These are phyloP conservation scores for Cinchona pubescens DNA, from an alignment of 257 asterid genomes.

Conservation along the genomic window DNA sequence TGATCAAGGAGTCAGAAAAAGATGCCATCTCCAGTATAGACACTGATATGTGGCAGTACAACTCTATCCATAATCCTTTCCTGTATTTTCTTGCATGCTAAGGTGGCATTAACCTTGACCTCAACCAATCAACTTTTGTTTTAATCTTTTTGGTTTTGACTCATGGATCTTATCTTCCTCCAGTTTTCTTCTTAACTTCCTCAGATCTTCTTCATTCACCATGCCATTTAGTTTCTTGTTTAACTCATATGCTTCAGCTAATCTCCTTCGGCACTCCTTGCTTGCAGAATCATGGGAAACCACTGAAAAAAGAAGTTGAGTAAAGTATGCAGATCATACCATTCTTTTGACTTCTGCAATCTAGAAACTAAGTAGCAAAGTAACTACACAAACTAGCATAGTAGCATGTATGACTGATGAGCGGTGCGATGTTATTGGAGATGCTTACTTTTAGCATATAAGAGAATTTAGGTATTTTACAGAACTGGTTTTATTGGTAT, in stretches of 20 bases:
- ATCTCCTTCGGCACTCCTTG: conserved; percentile 66
- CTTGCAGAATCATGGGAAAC: conserved; percentile 75
- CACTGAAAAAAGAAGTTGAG: conserved; percentile 38
- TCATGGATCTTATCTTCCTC: conserved; percentile 38
- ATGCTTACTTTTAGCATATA: neutral
- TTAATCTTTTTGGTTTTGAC: conserved; percentile 51
- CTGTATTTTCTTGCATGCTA: neutral
- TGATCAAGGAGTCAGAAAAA: neutral
- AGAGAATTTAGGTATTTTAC: neutral
- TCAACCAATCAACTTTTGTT: conserved; percentile 46
- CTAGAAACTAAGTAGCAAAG: neutral
- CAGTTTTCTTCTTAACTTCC: conserved; percentile 46
- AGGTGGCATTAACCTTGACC: neutral
- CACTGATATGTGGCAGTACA: neutral
- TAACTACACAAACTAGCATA: neutral
- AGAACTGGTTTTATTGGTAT: neutral
- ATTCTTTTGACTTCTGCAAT: neutral
- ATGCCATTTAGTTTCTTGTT: conserved; percentile 66
- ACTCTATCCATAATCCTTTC: neutral
- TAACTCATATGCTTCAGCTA: conserved; percentile 78
- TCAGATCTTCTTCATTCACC: conserved; percentile 59
- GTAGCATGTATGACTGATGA: neutral
- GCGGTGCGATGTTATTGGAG: neutral
- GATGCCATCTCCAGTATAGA: neutral
- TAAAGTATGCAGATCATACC: neutral